Base-by-base conservation (phyloP, 768 basidiomycete species). In the Termitomyces sp. region DNA sequence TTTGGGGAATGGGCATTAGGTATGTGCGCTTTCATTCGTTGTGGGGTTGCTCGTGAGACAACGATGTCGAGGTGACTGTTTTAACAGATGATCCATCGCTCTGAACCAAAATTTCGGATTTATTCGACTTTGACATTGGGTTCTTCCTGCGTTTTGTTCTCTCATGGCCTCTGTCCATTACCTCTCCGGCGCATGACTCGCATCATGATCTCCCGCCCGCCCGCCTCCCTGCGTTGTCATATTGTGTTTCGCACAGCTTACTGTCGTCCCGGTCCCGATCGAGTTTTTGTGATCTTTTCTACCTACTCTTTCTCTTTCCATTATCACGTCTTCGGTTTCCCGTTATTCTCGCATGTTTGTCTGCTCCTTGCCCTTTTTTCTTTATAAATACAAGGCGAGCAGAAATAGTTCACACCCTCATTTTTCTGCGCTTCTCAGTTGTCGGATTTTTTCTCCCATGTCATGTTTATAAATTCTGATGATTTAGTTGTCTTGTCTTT, bases 1-100 rank as follows among this genome's bases (percentile, higher is more conserved):
- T 75, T 43, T 69, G 56, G 67, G 64, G 47, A 54, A 55, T 34
- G 55, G 58, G n/a, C 51, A 46, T 48, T 61, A 55, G 50, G 52
- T 42, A 23, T 54, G 48, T 46, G 47, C 28, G 19, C 17, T 49
- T 32, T 32, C 4, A 37, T 17, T 37, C 44, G 35, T 48, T 41
- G 11, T 32, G 23, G 11, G 14, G 17, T 32, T 25, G 17, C 39
- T 25, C 8, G 25, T 34, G 45, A 39, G 19, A 34, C 25, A 6
- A n/a, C 10, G 21, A 11, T 37, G 44, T 44, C 46, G 53, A 45
- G 19, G 35, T 37, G 19, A n/a, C 1, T 21, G 28, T 37, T 12
- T 47, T 28, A 7, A 11, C 28, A 51, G 50, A 28, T 28, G 27
- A 9, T 16, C 17, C 10, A 45, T 51, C 11, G 37, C 17, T 51